Base-by-base conservation (phyloP, 208 protist species). In the Trichomonas gallinae region DNA sequence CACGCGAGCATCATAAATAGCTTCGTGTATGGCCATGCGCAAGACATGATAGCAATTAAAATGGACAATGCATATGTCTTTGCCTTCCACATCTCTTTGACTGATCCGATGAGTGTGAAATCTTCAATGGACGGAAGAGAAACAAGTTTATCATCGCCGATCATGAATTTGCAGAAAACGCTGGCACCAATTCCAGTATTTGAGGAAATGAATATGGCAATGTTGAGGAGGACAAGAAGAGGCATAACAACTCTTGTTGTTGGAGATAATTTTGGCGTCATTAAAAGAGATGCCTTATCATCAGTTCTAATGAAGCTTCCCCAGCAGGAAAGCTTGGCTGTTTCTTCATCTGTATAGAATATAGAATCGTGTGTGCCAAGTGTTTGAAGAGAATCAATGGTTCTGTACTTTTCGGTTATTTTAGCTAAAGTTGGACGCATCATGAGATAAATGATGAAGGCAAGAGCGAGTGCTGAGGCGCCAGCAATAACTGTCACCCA, bases 11-110 rank as follows among this genome's bases (percentile, higher is more conserved):
- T 96, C 83, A 98, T 88, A 38, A 98, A 26, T 11, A 99, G 97
- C 97, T 99, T 99, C 45, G 98, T 91, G 97, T 99, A 99, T 0
- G 99, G 98, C 97, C 99, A 99, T 31, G 98, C 88, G 10, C 98
- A 98, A 38, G 98, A 98, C 97, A 99, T 99, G 13, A 98, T 0
- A 13, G 98, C 97, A 34, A 99, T 98, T 72, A 98, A 97, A 3
- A 99, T 49, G 13, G 98, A 98, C 40, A 99, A 98, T 0, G 97
- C 96, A n/a, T 98, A 97, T 58, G 98, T 97, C 13, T 97, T 97
- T 4, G 98, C 98, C 1, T 97, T 13, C 98, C 98, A 99, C 97
- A 99, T 97, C 40, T 99, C 98, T 0, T 17, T 46, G 13, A 98
- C 98, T n/a, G 98, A 98, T 96, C 98, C 98, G 51, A 96, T 96